Conservation (phyloP, 2,329 filamentous ascomycete species). For the Nannizzia gypsea region DNA sequence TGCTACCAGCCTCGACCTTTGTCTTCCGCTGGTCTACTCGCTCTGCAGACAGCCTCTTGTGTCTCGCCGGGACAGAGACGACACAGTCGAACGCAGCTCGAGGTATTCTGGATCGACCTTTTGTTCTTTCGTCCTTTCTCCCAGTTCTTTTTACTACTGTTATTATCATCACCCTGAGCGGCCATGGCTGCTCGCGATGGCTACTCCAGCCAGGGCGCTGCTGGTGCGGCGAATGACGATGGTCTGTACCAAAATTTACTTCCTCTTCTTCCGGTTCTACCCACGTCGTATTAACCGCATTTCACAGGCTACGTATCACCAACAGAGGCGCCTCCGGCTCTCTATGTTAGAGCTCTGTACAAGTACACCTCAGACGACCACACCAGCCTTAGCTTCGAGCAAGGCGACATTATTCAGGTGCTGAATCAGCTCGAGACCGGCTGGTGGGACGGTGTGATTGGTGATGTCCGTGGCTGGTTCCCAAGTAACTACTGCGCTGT, state of each 20-base stretch:
- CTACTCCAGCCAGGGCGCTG: not conserved
- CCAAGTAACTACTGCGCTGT: slow-evolving; percentile 97
- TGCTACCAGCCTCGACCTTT: not conserved
- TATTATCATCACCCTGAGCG: no score
- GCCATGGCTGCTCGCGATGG: not conserved
- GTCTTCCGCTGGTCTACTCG: not conserved
- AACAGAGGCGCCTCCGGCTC: slow-evolving; percentile 35
- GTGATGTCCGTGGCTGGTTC: slow-evolving; percentile 94
- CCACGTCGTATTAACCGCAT: not conserved
- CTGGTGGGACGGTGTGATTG: slow-evolving; percentile 99
- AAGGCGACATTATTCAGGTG: slow-evolving; percentile 95
- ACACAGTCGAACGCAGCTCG: no score
- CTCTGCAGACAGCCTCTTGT: no score
- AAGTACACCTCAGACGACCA: slow-evolving; percentile 97
- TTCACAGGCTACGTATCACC: slow-evolving; percentile 8
- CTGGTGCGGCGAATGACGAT: not conserved
- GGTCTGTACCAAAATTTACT: not conserved
- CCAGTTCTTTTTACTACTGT: no score
- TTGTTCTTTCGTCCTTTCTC: no score
- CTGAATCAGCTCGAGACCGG: slow-evolving; percentile 96
- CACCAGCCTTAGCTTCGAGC: slow-evolving; percentile 90
- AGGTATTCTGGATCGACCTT: no score
- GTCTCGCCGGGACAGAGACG: no score
- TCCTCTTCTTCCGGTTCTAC: not conserved
- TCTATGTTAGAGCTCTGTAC: slow-evolving; percentile 93